Base-by-base conservation (phyloP, 768 basidiomycete species). In the Auricularia sp. region DNA sequence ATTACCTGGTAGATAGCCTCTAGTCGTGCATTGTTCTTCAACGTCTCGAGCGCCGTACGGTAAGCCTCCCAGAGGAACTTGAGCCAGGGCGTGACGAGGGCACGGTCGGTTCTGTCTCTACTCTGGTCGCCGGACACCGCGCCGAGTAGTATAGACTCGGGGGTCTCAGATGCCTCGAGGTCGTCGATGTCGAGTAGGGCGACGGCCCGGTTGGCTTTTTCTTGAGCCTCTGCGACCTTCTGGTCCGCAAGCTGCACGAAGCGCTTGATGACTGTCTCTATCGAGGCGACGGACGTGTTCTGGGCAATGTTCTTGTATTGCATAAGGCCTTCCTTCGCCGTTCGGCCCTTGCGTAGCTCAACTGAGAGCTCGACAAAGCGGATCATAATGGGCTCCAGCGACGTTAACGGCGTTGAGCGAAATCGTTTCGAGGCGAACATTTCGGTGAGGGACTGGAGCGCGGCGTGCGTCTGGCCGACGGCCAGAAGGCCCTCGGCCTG, bases 61-160 rank as follows among this genome's bases (percentile, higher is more conserved):
- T 98, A 98, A 69, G 91, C 92, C 80, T 98, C 96, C 94, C 95
- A 98, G n/a, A 94, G 82, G 75, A 98, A 97, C 73, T 95, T 94
- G 72, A 98, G 88, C 88, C 94, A 97, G 0, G 96, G 96, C 0
- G 93, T 97, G 67, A 99, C 93, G 62, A 98, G 83, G 6, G 93
- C 90, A 58, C 96, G 79, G 76, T 98, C 95, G 36, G 93, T 97
- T 69, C 96, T 80, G 75, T 98, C 95, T 78, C 91, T 90, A 79
- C 83, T 94, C 77, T 93, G 91, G 62, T 93, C 93, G 43, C 84
- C 85, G 70, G 90, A 88, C 66, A 98, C 93, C 14, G 93, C 92
- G 61, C 91, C 90, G 21, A 96, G 81, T 14, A 97, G 78, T 66
- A 97, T 91, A 71, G 90, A 91, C 76, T 95, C 88, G 0, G 95